Evolutionary conservation across 1,139 yeast species (phyloP).

Genomic region (Saccharomycopsis hybrid): DNA sequence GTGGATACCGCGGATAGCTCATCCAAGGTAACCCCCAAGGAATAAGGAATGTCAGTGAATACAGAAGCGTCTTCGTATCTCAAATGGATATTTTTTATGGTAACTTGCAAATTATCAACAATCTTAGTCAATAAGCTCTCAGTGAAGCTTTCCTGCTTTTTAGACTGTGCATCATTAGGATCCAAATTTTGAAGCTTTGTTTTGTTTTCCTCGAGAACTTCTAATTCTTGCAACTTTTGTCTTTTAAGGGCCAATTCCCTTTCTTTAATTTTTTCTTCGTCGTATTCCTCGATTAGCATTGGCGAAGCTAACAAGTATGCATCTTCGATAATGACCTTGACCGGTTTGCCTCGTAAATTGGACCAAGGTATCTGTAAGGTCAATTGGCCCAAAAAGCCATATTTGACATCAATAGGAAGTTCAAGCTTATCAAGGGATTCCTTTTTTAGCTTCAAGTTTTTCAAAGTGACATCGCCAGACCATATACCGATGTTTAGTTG

Average conservation of each 20-base stretch:
- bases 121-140: constrained; percentile 84
- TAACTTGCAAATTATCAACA: constrained; percentile 89
- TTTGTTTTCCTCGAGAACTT: constrained; percentile 45
- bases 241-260: constrained; percentile 63
- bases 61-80: constrained; percentile 77
- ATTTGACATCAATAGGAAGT: constrained; percentile 81
- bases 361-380: constrained; percentile 97
- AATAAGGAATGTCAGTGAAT: constrained; percentile 65
- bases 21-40: constrained; percentile 74
- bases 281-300: constrained; percentile 44
- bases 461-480: constrained; percentile 93
- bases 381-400: constrained; percentile 86
- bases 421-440: constrained; percentile 63
- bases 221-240: constrained; percentile 64
- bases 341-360: constrained; percentile 87
- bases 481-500: constrained; percentile 94
- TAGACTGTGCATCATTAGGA: constrained; percentile 36
- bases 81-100: constrained; percentile 84
- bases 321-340: constrained; percentile 81
- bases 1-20: constrained; percentile 93
- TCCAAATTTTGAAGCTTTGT: constrained; percentile 27
- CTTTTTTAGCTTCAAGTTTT: constrained; percentile 62
- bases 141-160: constrained; percentile 70
- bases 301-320: constrained; percentile 82
- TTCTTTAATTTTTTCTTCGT: constrained; percentile 58